Evolutionary conservation across 768 basidiomycete species (phyloP), one percentile per base, ranked within the genome.

Genomic region (Coprinellus aureogranulatus): DNA sequence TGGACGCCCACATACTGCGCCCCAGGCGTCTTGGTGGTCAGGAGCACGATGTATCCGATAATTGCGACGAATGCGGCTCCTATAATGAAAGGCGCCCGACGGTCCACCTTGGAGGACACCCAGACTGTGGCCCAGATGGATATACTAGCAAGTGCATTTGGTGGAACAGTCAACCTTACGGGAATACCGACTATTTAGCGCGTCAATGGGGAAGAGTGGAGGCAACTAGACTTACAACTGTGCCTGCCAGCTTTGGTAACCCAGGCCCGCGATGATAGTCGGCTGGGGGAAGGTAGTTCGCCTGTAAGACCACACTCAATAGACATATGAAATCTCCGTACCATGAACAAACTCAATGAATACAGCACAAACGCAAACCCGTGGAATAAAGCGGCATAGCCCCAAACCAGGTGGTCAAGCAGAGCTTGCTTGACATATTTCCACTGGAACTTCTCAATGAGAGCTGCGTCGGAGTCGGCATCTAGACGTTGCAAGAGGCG

Each of bases 361-460:
- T 84, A 85, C 22, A 82, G 62, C 10, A 79, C 82, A 61, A 84
- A 85, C 2, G 85, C 79, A 62, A 81, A 84, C 1, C 81, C 84
- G 58, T 86, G 85, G 68, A 86, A 86, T 1, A 86, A 70, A 20
- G 84, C 62, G 0, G 82, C 82, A 64, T 87, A 87, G 3, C 72
- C 79, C 81, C 83, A 85, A 14, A 83, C 80, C 16, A 86, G 70
- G 57, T 80, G 84, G 60, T 88, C 83, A 46, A 70, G 75, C 59
- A 84, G 72, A 6, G 84, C 83, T 59, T 84, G 82, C 14, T 72
- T 70, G 40, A 85, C 84, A 46, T 79, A 83, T 41, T 67, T 62
- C 85, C 86, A 87, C 37, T 79, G 73, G 57, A 88, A 87, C 25
- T 71, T 71, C 61, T 87, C 85, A 20, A 76, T 62, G 34, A 75